Evolutionary conservation across 768 basidiomycete species (phyloP).

Genomic region (Russula sp.): DNA sequence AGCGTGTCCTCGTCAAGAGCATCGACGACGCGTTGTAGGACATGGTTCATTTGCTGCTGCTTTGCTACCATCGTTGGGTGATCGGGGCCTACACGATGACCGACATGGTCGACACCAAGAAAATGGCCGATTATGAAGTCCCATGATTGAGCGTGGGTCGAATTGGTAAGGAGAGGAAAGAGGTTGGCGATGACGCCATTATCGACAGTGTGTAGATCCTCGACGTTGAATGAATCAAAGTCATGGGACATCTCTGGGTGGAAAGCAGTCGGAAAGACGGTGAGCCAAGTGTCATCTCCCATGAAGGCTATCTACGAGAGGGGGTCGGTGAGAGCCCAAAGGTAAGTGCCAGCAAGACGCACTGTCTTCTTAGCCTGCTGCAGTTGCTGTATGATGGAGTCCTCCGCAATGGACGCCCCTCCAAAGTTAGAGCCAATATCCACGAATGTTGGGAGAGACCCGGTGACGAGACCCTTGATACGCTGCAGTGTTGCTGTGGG

Average conservation of each 20-base stretch:
- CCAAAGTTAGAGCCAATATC: constrained; percentile 94
- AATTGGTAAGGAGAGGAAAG: constrained; percentile 61
- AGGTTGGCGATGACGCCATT: constrained; percentile 80
- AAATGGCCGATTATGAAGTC: constrained; percentile 90
- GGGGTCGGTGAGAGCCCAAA: not conserved
- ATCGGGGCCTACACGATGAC: constrained; percentile 88
- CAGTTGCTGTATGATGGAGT: constrained; percentile 78
- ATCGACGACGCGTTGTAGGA: constrained; percentile 66
- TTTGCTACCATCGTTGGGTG: constrained; percentile 82
- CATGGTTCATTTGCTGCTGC: constrained; percentile 78
- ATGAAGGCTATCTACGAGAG: constrained; percentile 66
- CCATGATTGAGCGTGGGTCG: constrained; percentile 45
- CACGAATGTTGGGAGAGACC: constrained; percentile 91
- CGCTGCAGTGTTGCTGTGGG: constrained; percentile 94
- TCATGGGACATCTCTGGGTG: constrained; percentile 67
- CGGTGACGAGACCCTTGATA: constrained; percentile 91
- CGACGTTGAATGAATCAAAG: constrained; percentile 97
- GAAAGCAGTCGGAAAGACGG: constrained; percentile 76
- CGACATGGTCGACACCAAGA: constrained; percentile 93
- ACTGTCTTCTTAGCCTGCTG: constrained; percentile 53
- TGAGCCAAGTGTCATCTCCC: constrained; percentile 97
- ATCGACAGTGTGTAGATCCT: constrained; percentile 95
- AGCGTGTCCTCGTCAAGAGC: constrained; percentile 80
- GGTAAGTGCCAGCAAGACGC: constrained; percentile 13
- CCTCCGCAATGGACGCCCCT: constrained; percentile 77